A percentile compares a stretch with the other conserved stretches of the same genome.
Evolutionary conservation across 2,329 filamentous ascomycete species (phyloP).

Genomic region (Thelonectria olida): DNA sequence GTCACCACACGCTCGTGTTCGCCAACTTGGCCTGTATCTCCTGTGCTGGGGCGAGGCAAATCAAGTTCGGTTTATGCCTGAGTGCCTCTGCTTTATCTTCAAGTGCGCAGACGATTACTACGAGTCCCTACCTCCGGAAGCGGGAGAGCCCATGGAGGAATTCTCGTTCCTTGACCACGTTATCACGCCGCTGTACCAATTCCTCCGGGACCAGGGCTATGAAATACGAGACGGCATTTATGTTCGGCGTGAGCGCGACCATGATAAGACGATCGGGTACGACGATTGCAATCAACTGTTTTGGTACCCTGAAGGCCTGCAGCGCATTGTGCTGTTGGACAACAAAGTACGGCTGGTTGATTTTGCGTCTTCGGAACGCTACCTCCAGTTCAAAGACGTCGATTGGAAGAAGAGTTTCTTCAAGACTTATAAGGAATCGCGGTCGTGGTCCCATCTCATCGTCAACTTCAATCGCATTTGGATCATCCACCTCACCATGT

Average conservation of each 20-base stretch:
- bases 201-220: conserved; percentile 94
- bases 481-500: conserved; percentile 93
- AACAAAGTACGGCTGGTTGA: conserved; percentile 97
- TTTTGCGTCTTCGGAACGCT: conserved; percentile 87
- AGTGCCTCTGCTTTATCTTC: conserved; percentile 97
- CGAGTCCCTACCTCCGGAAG: conserved; percentile 90
- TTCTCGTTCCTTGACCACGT: conserved; percentile 95
- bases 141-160: conserved; percentile 86
- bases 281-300: conserved; percentile 99
- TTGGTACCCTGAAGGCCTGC: conserved; percentile 99
- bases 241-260: conserved; percentile 92
- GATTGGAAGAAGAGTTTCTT: conserved; percentile 99
- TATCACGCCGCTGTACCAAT: conserved; percentile 96
- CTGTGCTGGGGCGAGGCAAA: conserved; percentile 99
- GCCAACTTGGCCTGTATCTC: conserved; percentile 90
- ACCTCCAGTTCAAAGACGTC: conserved; percentile 90
- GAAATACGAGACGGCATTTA: conserved; percentile 96
- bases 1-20: conserved; percentile 96
- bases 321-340: conserved; percentile 82
- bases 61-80: conserved; percentile 97
- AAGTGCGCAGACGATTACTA: conserved; percentile 98
- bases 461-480: conserved; percentile 99
- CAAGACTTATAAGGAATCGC: conserved; percentile 98
- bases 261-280: conserved; percentile 93
- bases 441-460: conserved; percentile 96